Evolutionary conservation across 345 rosid genomes (phyloP).

Genomic region (Combretum micranthum): DNA sequence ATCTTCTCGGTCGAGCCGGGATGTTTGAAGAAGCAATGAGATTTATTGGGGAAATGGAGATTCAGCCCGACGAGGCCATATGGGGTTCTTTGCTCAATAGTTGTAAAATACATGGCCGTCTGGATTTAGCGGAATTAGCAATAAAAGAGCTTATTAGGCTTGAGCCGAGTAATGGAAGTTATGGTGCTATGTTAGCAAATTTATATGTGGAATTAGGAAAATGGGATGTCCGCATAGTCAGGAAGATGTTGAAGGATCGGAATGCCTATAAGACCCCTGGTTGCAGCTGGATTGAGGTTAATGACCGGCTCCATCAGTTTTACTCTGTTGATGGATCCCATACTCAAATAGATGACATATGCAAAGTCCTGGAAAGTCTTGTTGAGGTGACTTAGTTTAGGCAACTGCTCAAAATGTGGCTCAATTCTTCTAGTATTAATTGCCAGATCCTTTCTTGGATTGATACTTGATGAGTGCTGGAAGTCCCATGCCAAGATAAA

Average conservation of each 20-base stretch:
- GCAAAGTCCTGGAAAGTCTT: slow-evolving; percentile 34
- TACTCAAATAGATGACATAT: slow-evolving; percentile 47
- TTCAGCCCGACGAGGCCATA: slow-evolving; percentile 70
- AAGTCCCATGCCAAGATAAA: too few species aligned
- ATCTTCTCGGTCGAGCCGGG: slow-evolving; percentile 71
- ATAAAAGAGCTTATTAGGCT: slow-evolving; percentile 52
- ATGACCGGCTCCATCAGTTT: slow-evolving; percentile 53
- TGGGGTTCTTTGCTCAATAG: slow-evolving; percentile 88
- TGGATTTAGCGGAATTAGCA: slow-evolving; percentile 62
- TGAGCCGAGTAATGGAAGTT: slow-evolving; percentile 63
- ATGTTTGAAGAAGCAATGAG: slow-evolving; percentile 60
- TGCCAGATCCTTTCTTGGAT: too few species aligned
- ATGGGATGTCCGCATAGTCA: slow-evolving; percentile 61
- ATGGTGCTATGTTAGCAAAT: slow-evolving; percentile 69
- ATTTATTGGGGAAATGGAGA: slow-evolving; percentile 44
- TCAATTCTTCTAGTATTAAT: too few species aligned
- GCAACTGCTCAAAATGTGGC: too few species aligned
- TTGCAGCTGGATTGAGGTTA: slow-evolving; percentile 86
- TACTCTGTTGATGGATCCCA: slow-evolving; percentile 57
- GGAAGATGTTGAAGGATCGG: slow-evolving; percentile 52
- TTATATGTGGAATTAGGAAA: slow-evolving; percentile 61
- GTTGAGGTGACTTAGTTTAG: slow-evolving; percentile 11
- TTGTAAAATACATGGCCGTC: slow-evolving; percentile 47
- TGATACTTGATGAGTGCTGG: too few species aligned
- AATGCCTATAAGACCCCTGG: slow-evolving; percentile 70